Base-by-base conservation (phyloP, 2,329 filamentous ascomycete species). In the Cladosporium sphaerospermum region DNA sequence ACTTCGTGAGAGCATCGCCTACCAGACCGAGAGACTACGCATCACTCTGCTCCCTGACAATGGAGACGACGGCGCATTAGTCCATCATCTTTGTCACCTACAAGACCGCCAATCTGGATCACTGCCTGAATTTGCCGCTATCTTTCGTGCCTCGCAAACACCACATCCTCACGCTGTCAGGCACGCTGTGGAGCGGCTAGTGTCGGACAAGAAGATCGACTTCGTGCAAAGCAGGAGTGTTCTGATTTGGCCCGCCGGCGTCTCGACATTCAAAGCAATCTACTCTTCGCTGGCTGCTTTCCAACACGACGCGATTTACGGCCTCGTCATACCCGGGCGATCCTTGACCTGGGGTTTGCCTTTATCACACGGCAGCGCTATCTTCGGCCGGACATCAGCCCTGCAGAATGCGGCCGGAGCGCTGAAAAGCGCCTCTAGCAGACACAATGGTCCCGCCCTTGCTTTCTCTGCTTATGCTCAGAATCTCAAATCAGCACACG, bases 121-220 rank as follows among this genome's bases (percentile, higher is more conserved):
- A 23, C 31, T 46, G 10, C 50, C 50, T 8, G 36, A 53, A 11
- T 50, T 59, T 39, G 56, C 57, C 9, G 59, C 56, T 9, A 36
- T 58, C 11, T 56, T 61, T 14, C 23, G 49, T 14, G 50, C 43
- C 9, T 28, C 53, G 16, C 45, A 60, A 19, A 51, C 49, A 8
- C 57, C 56, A 32, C 59, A 61, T 41, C 59, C 59, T 32, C 51
- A 60, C 43, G 56, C 57, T 8, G 18, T 56, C 7, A 53, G 56
- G n/a, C 47, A 45, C 19, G 59, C 59, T n/a, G 53, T 54, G 11
- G 52, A 54, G 9, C 54, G 56, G 18, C 50, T 61, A 5, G 9
- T 53, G 36, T 53, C 54, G 19, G 52, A 61, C 45, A 19, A 31
- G 14, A 60, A 60, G 40, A 49, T 59, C 11, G 54, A 60, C 37